Conservation (phyloP, 768 basidiomycete genomes). For the Collybiopsis luxurians region DNA sequence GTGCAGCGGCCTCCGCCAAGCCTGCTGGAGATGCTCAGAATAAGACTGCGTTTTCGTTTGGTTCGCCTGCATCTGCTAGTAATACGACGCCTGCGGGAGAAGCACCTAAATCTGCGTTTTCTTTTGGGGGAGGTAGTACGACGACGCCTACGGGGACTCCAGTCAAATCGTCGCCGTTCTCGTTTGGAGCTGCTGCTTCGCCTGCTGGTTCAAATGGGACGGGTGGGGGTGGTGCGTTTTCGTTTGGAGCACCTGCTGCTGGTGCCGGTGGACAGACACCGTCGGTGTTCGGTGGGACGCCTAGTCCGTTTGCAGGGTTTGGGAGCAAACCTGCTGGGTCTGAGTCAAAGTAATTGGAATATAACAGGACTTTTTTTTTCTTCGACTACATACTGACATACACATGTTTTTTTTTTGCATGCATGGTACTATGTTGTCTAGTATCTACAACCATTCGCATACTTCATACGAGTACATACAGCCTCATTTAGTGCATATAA, state of each 20-base stretch:
- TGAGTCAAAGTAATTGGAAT: not conserved
- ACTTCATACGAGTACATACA: not conserved
- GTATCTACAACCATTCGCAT: too few relatives aligned
- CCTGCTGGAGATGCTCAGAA: not conserved
- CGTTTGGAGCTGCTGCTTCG: not conserved
- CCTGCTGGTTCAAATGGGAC: not conserved
- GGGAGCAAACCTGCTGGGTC: not conserved
- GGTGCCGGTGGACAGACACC: not conserved
- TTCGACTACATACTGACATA: too few relatives aligned
- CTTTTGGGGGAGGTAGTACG: conserved; percentile 1
- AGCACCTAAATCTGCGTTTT: conserved; percentile 1
- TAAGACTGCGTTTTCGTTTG: conserved; percentile 4
- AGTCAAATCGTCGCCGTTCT: not conserved
- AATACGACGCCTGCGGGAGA: not conserved
- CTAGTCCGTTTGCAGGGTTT: conserved; percentile 1
- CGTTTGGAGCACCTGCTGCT: not conserved
- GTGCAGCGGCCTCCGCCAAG: not conserved
- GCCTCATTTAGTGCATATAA: not conserved
- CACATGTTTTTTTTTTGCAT: conserved; percentile 3
- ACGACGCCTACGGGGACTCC: conserved; percentile 2
- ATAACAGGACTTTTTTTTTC: not conserved
- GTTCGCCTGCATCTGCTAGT: not conserved
- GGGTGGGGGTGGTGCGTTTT: not conserved
- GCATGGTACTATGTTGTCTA: too few relatives aligned
- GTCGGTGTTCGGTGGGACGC: not conserved